Evolutionary conservation across 139 green algal genomes (phyloP).

Genomic region (Chlamydomonas schloesseri): DNA sequence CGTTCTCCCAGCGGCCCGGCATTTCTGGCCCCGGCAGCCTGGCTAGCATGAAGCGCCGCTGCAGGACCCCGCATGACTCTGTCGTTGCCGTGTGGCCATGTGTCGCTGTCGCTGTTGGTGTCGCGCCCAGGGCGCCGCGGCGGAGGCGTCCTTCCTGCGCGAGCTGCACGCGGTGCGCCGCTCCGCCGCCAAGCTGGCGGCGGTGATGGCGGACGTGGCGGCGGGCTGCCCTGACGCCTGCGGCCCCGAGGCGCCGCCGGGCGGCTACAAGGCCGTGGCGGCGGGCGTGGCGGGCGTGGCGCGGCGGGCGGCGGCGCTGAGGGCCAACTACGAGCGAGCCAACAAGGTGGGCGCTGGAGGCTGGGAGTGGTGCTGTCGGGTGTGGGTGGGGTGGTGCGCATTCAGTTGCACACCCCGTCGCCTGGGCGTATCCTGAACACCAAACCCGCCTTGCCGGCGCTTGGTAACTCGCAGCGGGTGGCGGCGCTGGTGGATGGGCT

Average conservation of each 20-base stretch:
- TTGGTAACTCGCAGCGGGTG: slow-evolving; percentile 1
- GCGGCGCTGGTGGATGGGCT: slow-evolving; percentile 18
- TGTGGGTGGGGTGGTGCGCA: no score
- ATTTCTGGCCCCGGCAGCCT: no score
- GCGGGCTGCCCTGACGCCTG: slow-evolving; percentile 7
- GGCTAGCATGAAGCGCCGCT: no score
- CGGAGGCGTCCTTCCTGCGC: slow-evolving; percentile 24
- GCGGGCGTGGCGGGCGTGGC: not conserved
- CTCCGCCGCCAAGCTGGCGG: slow-evolving; percentile 21
- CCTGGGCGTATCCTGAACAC: no score
- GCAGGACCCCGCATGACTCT: no score
- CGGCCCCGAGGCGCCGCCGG: not conserved
- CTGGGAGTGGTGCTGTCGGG: no score
- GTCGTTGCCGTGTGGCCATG: no score
- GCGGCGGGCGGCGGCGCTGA: not conserved
- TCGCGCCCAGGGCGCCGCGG: not conserved
- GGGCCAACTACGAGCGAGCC: not conserved
- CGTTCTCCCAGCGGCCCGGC: no score
- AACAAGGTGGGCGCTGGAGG: slow-evolving; percentile 27
- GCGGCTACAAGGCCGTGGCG: slow-evolving; percentile 29
- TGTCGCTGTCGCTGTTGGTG: no score
- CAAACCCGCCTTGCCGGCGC: no score
- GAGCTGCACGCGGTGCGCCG: slow-evolving; percentile 31
- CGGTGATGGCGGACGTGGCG: not conserved
- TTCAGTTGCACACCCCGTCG: no score